A percentile compares a stretch with the other conserved stretches of the same genome.
Conservation (phyloP, 192 early-diverging fungal species). For the Pecoramyces ruminantium region DNA sequence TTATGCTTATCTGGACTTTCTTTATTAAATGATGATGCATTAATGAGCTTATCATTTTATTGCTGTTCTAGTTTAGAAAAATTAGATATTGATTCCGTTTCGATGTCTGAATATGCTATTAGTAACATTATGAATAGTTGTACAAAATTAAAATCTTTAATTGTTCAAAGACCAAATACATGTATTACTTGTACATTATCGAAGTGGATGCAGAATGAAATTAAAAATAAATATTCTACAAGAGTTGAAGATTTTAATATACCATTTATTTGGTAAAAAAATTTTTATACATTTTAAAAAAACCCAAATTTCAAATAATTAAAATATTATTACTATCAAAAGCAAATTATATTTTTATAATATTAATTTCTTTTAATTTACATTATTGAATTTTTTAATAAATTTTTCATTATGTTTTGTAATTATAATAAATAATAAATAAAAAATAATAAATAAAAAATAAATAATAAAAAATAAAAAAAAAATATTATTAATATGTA, state of each 20-base stretch:
- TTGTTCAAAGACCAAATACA: background rate
- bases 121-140: background rate
- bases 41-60: background rate
- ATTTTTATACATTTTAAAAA: too few relatives aligned
- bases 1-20: background rate
- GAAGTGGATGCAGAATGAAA: background rate
- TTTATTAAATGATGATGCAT: background rate
- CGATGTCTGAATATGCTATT: background rate
- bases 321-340: too few relatives aligned
- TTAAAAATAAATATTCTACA: background rate
- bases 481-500: too few relatives aligned
- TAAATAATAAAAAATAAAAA: too few relatives aligned
- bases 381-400: too few relatives aligned
- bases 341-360: too few relatives aligned
- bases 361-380: too few relatives aligned
- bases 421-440: too few relatives aligned
- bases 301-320: too few relatives aligned
- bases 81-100: background rate
- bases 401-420: too few relatives aligned
- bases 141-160: background rate
- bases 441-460: too few relatives aligned
- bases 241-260: background rate
- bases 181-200: background rate
- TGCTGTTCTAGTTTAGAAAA: background rate
- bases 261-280: background rate